Evolutionary conservation across 441 rosid genomes (phyloP).

Genomic region (Euphorbia schlechtendalii): DNA sequence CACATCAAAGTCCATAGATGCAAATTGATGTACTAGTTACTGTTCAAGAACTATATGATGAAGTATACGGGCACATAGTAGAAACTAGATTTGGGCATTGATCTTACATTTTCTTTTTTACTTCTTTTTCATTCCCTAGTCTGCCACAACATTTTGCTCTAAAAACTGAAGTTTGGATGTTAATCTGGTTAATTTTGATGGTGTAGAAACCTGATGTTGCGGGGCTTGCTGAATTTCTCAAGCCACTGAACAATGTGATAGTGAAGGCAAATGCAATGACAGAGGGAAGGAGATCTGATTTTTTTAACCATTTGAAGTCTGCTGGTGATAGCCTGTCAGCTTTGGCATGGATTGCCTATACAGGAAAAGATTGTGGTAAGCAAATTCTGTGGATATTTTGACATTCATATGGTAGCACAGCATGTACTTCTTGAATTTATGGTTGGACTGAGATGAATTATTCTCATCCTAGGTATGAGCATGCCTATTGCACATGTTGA

Average conservation of each 20-base stretch:
- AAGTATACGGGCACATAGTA: background rate
- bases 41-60: background rate
- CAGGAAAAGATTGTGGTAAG: constrained; percentile 91
- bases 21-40: constrained; percentile 1
- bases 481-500: constrained; percentile 97
- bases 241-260: constrained; percentile 75
- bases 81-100: background rate
- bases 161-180: constrained; percentile 3
- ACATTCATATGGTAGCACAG: constrained; percentile 3
- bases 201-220: constrained; percentile 68
- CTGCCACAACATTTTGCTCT: background rate
- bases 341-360: constrained; percentile 89
- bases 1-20: background rate
- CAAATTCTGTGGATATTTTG: constrained; percentile 7
- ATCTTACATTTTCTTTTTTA: background rate
- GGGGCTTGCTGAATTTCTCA: constrained; percentile 69
- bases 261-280: constrained; percentile 68
- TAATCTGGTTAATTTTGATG: constrained; percentile 17
- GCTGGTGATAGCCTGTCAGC: constrained; percentile 79
- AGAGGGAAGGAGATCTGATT: constrained; percentile 77
- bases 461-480: constrained; percentile 58
- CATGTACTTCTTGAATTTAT: background rate
- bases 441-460: constrained; percentile 7
- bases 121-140: background rate
- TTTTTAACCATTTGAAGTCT: constrained; percentile 78